Base-by-base conservation (phyloP, 306 rosid species). In the Medicago lupulina region DNA sequence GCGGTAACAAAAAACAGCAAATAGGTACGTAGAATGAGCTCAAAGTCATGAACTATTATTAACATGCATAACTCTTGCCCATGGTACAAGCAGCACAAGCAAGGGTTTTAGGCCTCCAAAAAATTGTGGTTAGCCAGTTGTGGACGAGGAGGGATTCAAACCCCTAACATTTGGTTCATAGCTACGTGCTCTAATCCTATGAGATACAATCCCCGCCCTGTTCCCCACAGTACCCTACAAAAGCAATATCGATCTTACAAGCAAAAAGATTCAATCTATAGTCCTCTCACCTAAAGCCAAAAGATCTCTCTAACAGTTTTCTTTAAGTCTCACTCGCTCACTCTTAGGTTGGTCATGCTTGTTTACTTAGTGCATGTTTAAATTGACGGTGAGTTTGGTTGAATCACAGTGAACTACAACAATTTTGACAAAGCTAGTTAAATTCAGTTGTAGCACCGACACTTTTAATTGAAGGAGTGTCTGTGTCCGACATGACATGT, bases 21-120 rank as follows among this genome's bases (percentile, higher is more conserved):
- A 11, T 61, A 31, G 10, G 39, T 34, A 80, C 70, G 59, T 34
- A 17, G 8, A 54, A 63, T 14, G 23, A 51, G 44, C 19, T 72
- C 70, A 18, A 55, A 12, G 65, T 11, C 59, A 60, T 16, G 12
- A 23, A 53, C 73, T 39, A 60, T 11, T 36, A 54, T 34, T 28
- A 18, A 18, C 58, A 28, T 53, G 50, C 49, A 43, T 50, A 50
- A 6, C 19, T 50, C 4, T 50, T 50, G 8, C 10, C 19, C 9
- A 50, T 7, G 21, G 57, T 8, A 3, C 10, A 7, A n/a, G 1
- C 21, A 50, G 7, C 57, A 12, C 0, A 46, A 12, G 2, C 51
- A 46, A 46, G 16, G 19, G 57, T 7, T 50, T 16, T 50, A n/a
- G 18, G 21, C 55, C 9, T 50, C 18, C 18, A n/a, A 50, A 49